Evolutionary conservation across 768 basidiomycete genomes (phyloP), one percentile per base, ranked within the genome.

Genomic region (Amanita exitialis): DNA sequence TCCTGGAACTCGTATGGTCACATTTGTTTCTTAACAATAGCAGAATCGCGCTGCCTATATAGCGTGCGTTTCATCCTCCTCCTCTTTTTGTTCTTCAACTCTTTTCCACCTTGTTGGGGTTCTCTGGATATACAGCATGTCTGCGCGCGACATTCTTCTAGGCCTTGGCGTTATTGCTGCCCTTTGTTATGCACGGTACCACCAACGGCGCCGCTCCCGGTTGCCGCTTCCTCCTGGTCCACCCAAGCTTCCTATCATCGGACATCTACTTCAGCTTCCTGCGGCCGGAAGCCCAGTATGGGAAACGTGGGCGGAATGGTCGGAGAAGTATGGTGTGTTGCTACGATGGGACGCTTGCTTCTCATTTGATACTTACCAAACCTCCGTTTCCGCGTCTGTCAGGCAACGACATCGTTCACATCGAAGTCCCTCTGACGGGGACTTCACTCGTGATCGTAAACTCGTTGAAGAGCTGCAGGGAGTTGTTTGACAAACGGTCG

Each of bases 401-500:
- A 69, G 68, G 59, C n/a, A 65, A 63, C 15, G 64, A 64, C 28
- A 54, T 69, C 3, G 43, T 70, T 4, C 62, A 66, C 51, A 16
- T 67, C 23, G 53, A 61, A 21, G 59, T 60, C 7, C 53, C 63
- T 10, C 37, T 36, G 8, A 38, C 25, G 2, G 68, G 70, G 3
- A 57, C 57, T 6, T 56, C 62, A 28, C 54, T 74, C 16, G 56
- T 75, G 20, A 56, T 75, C 4, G 30, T 76, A 28, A 70, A 70
- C 44, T 64, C 64, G 9, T 57, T 61, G 21, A 56, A 67, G 36
- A 38, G 61, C 60, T 3, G 70, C 67, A 1, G 61, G 6, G 73
- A 76, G 1, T 61, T 75, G 0, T 63, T 75, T 18, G 69, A 71
- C 23, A 75, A 70, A 54, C 59, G 67, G 30, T 69, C 71, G 0